Evolutionary conservation across 2,329 filamentous ascomycete species (phyloP), one percentile per base, ranked within the genome.

Genomic region (Furcasterigmium sp.): DNA sequence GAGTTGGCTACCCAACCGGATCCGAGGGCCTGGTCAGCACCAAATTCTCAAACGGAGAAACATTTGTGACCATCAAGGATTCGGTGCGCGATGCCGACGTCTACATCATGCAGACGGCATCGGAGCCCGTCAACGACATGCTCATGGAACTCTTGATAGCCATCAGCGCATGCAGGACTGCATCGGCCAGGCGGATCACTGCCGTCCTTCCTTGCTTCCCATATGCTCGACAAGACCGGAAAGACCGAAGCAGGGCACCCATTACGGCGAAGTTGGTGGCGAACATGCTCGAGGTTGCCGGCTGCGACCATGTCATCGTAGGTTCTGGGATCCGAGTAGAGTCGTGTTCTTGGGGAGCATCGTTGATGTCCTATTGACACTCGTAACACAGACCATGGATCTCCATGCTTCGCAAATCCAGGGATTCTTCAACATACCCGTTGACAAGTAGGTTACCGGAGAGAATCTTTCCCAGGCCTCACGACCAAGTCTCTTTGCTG

Each of bases 101-200:
- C 59, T 94, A 93, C 71, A 91, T 95, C 56, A 72, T 95, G 49
- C 89, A 95, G 65, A 91, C 88, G 39, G 36, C n/a, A 17, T 93
- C 89, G 41, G 82, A 85, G 29, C 88, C 89, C 3, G 90, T 95
- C 70, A 95, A 95, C 68, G 88, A 94, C 63, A 87, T 87, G 42
- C 76, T 95, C 45, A 95, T 95, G 89, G 89, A 95, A 66, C 79
- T 94, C 25, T 76, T 95, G 46, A 93, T 94, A 66, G 91, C 94
- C 80, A 91, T 93, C 66, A 91, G 91, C 59, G 89, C 88, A 45
- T 93, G 88, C 73, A 64, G 61, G 38, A 69, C 65, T n/a, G 66
- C 66, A 19, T 46, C 63, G 25, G 88, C 88, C 5, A 80, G 88
- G 49, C 85, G 88, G 49, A 91, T 94, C 65, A 93, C 88, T 17